Evolutionary conservation across 1,284 basidiomycete genomes (phyloP).

Genomic region (Chalciporus sp.): DNA sequence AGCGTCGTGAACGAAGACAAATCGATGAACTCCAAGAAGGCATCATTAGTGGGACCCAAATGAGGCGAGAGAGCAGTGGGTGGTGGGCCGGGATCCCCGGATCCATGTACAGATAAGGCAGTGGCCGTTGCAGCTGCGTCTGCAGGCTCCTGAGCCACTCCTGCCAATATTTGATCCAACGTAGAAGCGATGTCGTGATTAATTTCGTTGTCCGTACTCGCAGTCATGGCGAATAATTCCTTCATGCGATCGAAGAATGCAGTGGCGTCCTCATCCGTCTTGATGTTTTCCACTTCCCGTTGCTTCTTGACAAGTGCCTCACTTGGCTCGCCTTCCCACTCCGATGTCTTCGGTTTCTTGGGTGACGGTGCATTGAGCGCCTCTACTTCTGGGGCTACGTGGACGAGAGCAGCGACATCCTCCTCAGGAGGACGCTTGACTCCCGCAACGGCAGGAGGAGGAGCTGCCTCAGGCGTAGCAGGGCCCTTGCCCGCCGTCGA

Average conservation of each 20-base stretch:
- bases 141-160: constrained; percentile 43
- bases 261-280: constrained; percentile 65
- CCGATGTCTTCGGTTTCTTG: constrained; percentile 67
- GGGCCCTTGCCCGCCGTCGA: constrained; percentile 47
- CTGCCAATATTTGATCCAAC: constrained; percentile 62
- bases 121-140: constrained; percentile 38
- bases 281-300: constrained; percentile 57
- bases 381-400: constrained; percentile 37
- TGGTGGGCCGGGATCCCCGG: constrained; percentile 33
- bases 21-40: constrained; percentile 57
- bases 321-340: constrained; percentile 63
- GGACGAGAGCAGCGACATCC: constrained; percentile 37
- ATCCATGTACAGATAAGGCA: constrained; percentile 31
- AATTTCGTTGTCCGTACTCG: constrained; percentile 46
- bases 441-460: constrained; percentile 36
- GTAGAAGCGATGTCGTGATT: constrained; percentile 59
- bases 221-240: constrained; percentile 56
- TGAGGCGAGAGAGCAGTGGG: constrained; percentile 40
- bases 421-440: constrained; percentile 66
- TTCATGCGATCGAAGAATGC: constrained; percentile 65
- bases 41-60: constrained; percentile 37
- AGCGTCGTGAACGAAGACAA: constrained; percentile 58
- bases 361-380: constrained; percentile 62
- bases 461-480: constrained; percentile 32
- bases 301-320: constrained; percentile 56